A percentile compares a stretch with the other conserved stretches of the same genome.
Evolutionary conservation across 768 basidiomycete species (phyloP).

Genomic region (Thelephora ganbajun): DNA sequence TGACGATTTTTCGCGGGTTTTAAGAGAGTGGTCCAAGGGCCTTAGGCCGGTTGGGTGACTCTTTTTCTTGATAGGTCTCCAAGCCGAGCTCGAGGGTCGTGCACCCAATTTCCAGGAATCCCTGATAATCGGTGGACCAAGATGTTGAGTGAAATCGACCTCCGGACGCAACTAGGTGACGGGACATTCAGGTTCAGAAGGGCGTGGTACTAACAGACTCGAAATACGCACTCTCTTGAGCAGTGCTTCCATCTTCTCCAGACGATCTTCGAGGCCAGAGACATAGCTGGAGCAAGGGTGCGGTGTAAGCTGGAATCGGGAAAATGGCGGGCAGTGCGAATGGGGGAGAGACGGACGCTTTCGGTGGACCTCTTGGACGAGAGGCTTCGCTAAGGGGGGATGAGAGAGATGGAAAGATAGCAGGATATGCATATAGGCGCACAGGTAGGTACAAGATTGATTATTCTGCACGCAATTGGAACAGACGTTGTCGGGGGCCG

Average conservation of each 20-base stretch:
- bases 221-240: conserved; percentile 20
- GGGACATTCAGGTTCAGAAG: conserved; percentile 15
- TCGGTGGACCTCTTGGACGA: conserved; percentile 25
- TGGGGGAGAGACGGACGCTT: conserved; percentile 20
- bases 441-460: conserved; percentile 22
- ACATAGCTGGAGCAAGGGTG: conserved; percentile 15
- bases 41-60: too few relatives aligned
- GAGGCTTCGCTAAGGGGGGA: conserved; percentile 17
- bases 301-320: background rate
- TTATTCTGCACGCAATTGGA: conserved; percentile 21
- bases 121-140: conserved; percentile 48
- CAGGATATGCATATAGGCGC: conserved; percentile 3
- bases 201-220: conserved; percentile 2
- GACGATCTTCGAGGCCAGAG: conserved; percentile 20
- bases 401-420: background rate
- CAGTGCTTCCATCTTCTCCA: conserved; percentile 23
- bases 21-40: too few relatives aligned
- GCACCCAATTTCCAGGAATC: conserved; percentile 44
- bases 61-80: too few relatives aligned
- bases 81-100: conserved; percentile 8
- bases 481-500: conserved; percentile 21
- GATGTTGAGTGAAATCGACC: conserved; percentile 42
- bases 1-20: too few relatives aligned
- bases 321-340: background rate
- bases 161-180: conserved; percentile 44